Percentiles rank a stretch among this genome's conserved stretches.
These are phyloP conservation scores for Azolla pinnata DNA, from an alignment of 75 land plant genomes.

Conservation along the genomic window DNA sequence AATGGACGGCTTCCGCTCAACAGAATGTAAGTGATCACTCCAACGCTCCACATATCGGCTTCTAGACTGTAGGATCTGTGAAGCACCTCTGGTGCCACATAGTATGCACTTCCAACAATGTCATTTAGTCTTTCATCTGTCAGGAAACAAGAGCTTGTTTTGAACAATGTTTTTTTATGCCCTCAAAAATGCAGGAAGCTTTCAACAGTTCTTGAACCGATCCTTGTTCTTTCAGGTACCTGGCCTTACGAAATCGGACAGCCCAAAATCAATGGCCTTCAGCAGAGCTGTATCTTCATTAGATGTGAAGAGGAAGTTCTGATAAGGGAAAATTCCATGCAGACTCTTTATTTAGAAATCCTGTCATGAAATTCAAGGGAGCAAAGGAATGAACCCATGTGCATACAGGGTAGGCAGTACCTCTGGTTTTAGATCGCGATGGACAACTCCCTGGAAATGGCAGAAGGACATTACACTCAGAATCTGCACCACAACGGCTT, in stretches of 20 bases:
- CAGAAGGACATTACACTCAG: constrained; percentile 79
- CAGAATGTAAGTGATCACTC: constrained; percentile 83
- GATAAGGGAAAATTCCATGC: too few relatives aligned
- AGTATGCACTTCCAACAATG: too few relatives aligned
- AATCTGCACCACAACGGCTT: constrained; percentile 67
- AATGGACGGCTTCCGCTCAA: constrained; percentile 91
- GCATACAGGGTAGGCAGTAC: constrained; percentile 13
- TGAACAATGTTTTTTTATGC: neutral
- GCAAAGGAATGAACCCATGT: neutral
- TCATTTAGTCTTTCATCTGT: constrained; percentile 93
- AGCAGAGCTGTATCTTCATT: constrained; percentile 59
- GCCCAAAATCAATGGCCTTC: constrained; percentile 86
- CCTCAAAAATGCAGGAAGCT: too few relatives aligned
- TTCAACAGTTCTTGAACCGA: too few relatives aligned
- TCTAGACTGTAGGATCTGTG: constrained; percentile 82
- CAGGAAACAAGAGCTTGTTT: constrained; percentile 7
- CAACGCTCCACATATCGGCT: constrained; percentile 93
- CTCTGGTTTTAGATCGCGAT: constrained; percentile 94
- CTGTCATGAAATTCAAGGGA: too few relatives aligned
- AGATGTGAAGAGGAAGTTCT: constrained; percentile 68
- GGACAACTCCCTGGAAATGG: constrained; percentile 94
- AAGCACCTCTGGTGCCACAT: constrained; percentile 74
- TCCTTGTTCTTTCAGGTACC: constrained; percentile 28
- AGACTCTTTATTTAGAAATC: too few relatives aligned
- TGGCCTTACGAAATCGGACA: constrained; percentile 94